Conservation (phyloP, 352 stramenopile genomes). For the Bremia lactucae region DNA sequence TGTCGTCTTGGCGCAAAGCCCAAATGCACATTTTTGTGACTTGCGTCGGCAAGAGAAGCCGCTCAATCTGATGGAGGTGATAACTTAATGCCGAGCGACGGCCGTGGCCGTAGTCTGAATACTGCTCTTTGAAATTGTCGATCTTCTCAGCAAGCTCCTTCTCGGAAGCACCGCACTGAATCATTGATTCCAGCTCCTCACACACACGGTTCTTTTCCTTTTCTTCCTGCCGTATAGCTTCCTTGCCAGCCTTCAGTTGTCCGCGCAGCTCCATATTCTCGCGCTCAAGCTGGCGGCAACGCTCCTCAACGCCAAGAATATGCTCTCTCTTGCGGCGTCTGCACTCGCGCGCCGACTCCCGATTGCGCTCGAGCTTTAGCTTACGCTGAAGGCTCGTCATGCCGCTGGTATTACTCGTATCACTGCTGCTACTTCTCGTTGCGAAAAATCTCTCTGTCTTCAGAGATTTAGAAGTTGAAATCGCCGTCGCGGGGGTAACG, state of each 20-base stretch:
- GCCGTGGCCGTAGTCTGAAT: conserved; percentile 87
- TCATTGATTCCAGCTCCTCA: conserved; percentile 77
- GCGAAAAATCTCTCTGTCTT: conserved; percentile 39
- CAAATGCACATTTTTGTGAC: conserved; percentile 91
- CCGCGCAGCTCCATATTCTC: conserved; percentile 89
- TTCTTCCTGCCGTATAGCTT: conserved; percentile 79
- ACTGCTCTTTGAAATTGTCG: conserved; percentile 91
- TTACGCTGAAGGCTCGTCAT: conserved; percentile 51
- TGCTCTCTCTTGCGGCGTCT: conserved; percentile 82
- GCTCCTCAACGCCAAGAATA: conserved; percentile 70
- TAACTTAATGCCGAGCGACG: conserved; percentile 80
- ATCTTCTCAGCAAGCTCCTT: conserved; percentile 89
- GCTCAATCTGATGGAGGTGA: conserved; percentile 90
- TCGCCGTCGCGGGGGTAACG: background rate
- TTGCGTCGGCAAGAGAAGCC: conserved; percentile 89
- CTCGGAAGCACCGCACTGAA: conserved; percentile 66
- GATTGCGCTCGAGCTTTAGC: conserved; percentile 88
- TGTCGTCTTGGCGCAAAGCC: conserved; percentile 85
- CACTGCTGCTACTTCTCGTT: conserved; percentile 38
- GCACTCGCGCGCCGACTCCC: conserved; percentile 85
- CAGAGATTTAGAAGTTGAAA: conserved; percentile 18
- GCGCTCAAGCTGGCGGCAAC: conserved; percentile 72
- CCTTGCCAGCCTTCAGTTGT: conserved; percentile 80
- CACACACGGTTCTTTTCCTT: conserved; percentile 81
- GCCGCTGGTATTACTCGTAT: conserved; percentile 18